Conservation (phyloP, 495 filamentous ascomycete species). For the Penicillium verhagenii region DNA sequence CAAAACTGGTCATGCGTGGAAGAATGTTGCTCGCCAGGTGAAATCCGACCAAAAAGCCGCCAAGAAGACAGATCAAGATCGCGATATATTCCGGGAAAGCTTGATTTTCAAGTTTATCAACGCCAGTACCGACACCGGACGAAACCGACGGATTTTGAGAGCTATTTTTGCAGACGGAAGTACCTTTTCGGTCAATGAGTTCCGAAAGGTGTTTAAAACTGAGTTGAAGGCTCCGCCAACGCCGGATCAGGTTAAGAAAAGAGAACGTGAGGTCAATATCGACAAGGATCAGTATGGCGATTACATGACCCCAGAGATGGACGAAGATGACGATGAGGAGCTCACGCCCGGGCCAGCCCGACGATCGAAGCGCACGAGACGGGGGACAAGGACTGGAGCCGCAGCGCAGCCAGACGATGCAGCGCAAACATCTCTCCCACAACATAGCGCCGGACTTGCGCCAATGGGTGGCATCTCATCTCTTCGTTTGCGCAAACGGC, state of each 20-base stretch:
- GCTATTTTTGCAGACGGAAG: slow-evolving; percentile 64
- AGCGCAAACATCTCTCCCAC: slow-evolving; percentile 2
- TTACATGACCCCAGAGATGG: slow-evolving; percentile 47
- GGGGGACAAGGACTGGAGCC: slow-evolving; percentile 28
- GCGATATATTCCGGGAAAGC: slow-evolving; percentile 39
- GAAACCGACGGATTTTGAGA: slow-evolving; percentile 53
- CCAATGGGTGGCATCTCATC: slow-evolving; percentile 54
- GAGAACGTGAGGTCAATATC: slow-evolving; percentile 53
- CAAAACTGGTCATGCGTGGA: not conserved
- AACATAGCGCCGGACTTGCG: slow-evolving; percentile 24
- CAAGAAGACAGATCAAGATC: slow-evolving; percentile 19
- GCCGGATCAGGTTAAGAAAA: slow-evolving; percentile 35
- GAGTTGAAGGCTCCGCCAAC: slow-evolving; percentile 45
- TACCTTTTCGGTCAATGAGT: slow-evolving; percentile 48
- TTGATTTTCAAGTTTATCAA: slow-evolving; percentile 58
- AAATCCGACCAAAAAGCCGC: not conserved
- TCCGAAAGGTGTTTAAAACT: slow-evolving; percentile 58
- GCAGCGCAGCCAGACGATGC: slow-evolving; percentile 2
- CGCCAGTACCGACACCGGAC: slow-evolving; percentile 34
- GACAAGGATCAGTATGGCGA: slow-evolving; percentile 58
- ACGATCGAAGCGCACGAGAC: slow-evolving; percentile 34
- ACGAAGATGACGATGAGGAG: slow-evolving; percentile 26
- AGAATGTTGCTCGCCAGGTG: not conserved
- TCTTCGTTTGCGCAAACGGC: slow-evolving; percentile 60
- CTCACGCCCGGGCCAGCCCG: slow-evolving; percentile 5